A percentile compares a stretch with the other conserved stretches of the same genome.
These are phyloP conservation scores for Emmonsiellopsis sp. DNA, from an alignment of 2,329 filamentous ascomycete species.

Conservation along the genomic window DNA sequence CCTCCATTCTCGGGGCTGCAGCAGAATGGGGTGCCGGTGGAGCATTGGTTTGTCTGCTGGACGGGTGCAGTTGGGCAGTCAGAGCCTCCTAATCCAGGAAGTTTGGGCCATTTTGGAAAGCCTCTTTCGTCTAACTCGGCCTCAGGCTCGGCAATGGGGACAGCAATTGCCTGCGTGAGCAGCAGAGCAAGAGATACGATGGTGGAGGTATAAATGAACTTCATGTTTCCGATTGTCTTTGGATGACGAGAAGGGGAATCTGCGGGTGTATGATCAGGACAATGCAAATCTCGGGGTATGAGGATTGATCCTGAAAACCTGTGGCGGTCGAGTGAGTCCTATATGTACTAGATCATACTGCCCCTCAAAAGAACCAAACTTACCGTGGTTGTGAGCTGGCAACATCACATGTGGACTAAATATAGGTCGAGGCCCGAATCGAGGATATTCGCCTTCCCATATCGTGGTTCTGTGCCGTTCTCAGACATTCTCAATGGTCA, in stretches of 20 bases:
- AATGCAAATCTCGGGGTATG: background rate
- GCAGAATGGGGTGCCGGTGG: slow-evolving; percentile 8
- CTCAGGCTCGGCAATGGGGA: slow-evolving; percentile 7
- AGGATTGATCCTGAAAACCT: background rate
- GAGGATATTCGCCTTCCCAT: background rate
- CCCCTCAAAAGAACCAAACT: background rate
- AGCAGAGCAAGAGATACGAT: slow-evolving; percentile 8
- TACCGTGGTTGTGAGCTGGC: background rate
- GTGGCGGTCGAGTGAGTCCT: background rate
- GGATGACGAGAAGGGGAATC: background rate
- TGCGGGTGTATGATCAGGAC: background rate
- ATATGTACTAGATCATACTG: background rate
- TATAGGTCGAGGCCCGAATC: background rate
- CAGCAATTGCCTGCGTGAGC: slow-evolving; percentile 8
- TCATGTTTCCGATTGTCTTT: slow-evolving; percentile 6
- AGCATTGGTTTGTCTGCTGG: slow-evolving; percentile 7
- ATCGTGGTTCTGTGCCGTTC: background rate
- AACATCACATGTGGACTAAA: background rate
- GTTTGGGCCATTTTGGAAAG: background rate
- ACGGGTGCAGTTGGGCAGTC: background rate
- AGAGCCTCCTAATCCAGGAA: background rate
- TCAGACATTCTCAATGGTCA: background rate
- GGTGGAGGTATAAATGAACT: slow-evolving; percentile 6
- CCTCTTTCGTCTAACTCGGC: background rate
- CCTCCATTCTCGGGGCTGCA: slow-evolving; percentile 8